Percentiles rank a stretch among this genome's conserved stretches.
These are phyloP conservation scores for Backusella circina DNA, from an alignment of 192 early-diverging fungal species.

Conservation along the genomic window DNA sequence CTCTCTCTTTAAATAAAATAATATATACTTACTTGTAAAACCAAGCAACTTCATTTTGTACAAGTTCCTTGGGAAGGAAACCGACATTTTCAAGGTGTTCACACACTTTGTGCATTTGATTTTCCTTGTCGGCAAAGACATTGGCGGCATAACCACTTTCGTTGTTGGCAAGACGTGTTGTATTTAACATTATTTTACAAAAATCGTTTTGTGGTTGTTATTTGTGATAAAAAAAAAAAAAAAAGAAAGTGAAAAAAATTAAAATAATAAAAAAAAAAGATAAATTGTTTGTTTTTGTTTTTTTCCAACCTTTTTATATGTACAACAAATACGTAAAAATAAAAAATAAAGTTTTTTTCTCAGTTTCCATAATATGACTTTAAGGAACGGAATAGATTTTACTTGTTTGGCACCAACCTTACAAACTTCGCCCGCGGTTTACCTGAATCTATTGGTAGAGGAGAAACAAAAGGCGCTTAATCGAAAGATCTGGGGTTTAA, in stretches of 20 bases:
- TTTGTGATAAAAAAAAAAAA: background rate
- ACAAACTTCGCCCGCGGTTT: background rate
- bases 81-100: constrained; percentile 81
- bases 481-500: background rate
- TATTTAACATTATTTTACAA: too few relatives aligned
- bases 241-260: background rate
- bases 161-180: background rate
- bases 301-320: background rate
- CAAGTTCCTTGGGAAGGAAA: constrained; percentile 86
- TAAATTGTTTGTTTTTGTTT: background rate
- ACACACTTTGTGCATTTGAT: constrained; percentile 87
- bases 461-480: background rate
- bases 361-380: background rate
- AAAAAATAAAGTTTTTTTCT: background rate
- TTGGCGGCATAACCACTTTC: constrained; percentile 69
- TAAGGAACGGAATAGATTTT: background rate
- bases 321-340: background rate
- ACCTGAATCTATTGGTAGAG: background rate
- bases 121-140: constrained; percentile 86
- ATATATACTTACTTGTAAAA: constrained; percentile 47
- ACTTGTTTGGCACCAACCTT: background rate
- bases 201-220: too few relatives aligned
- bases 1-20: background rate
- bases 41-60: constrained; percentile 87
- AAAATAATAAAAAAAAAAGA: background rate